Base-by-base conservation (phyloP, 2,329 filamentous ascomycete species). In the Cordyceps pruinosa region DNA sequence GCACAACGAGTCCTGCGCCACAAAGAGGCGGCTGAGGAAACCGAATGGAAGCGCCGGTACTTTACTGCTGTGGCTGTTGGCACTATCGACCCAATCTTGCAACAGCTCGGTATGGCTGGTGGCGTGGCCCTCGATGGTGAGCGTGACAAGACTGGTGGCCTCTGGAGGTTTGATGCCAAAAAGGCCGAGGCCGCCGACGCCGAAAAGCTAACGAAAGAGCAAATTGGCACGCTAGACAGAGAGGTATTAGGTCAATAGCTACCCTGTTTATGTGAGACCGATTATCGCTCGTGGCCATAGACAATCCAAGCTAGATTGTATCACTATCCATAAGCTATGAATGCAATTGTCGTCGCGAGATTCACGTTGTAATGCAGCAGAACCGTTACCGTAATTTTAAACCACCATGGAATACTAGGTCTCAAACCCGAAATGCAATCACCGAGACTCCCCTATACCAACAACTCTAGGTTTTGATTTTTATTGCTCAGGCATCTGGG, bases 41-140 rank as follows among this genome's bases (percentile, higher is more conserved):
- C 81, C 44, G 77, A 83, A 41, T 99, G 94, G 93, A 82, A 91
- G 66, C 81, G 91, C 46, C 81, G 87, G 56, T 97, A 94, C 76
- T 99, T 97, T 74, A 83, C 77, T 58, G 68, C 66, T 12, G 65
- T 81, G 66, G 68, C 77, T 59, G 74, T 72, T 19, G 53, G 41
- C 26, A 44, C 45, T 5, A 59, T 67, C 0, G 81, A 84, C 58
- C 60, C 69, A 8, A 69, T 76, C 0, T 75, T 84, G 15, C 65
- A 71, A 51, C 61, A 65, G 12, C 70, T 84, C 12, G 81, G 78
- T 17, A 60, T 69, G 9, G 61, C 69, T 19, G 77, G 78, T 2
- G 78, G 80, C 4, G 67, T 84, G 17, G 70, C 75, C 2, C 60
- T 71, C 0, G 73, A 78, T 59, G 81, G 82, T 23, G 82, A 85